These are phyloP conservation scores for Centaurea solstitialis DNA, from an alignment of 129 eudicot genomes.

Conservation along the genomic window DNA sequence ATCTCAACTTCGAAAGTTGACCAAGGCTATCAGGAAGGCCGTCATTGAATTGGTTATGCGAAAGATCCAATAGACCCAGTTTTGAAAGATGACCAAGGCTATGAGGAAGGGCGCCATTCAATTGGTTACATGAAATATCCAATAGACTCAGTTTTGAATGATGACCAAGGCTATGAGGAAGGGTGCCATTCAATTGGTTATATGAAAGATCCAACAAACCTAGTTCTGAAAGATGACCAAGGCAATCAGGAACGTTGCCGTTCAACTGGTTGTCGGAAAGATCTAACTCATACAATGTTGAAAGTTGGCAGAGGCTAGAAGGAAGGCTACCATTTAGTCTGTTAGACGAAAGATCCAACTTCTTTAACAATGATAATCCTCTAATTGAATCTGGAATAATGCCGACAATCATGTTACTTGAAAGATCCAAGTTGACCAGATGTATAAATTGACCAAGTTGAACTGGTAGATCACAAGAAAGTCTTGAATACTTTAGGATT, in stretches of 20 bases:
- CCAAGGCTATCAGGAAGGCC: neutral
- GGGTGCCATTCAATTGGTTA: too few species aligned
- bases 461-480: constrained; percentile 7
- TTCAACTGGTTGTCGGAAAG: too few species aligned
- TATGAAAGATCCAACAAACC: too few species aligned
- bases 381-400: neutral
- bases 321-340: neutral
- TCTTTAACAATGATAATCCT: constrained; percentile 17
- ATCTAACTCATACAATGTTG: too few species aligned
- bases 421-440: too few species aligned
- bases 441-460: too few species aligned
- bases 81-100: neutral
- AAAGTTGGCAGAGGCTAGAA: too few species aligned
- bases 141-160: neutral
- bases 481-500: neutral
- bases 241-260: too few species aligned
- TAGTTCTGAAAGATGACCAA: constrained; percentile 11
- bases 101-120: neutral
- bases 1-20: neutral
- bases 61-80: too few species aligned
- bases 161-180: neutral
- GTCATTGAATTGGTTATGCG: too few species aligned
- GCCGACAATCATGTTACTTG: too few species aligned
- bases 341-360: neutral
- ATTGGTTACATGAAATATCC: neutral